Base-by-base conservation (phyloP, 768 basidiomycete genomes). In the Suillus bovinus region DNA sequence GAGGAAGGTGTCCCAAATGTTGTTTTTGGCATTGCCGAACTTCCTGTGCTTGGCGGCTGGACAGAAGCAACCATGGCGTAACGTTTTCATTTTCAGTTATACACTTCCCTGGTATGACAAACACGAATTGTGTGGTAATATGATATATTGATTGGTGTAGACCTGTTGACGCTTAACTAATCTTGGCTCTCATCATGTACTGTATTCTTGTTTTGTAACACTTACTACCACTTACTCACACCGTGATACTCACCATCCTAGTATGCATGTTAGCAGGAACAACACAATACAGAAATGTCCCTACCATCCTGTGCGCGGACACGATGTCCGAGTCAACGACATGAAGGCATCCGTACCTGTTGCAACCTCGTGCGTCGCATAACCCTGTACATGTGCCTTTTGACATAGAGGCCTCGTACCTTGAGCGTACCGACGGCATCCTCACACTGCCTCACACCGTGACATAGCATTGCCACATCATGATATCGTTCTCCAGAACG, bases 1-100 rank as follows among this genome's bases (percentile, higher is more conserved):
- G 77, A 77, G 46, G 68, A 71, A 34, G 70, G 55, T 1, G 38
- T 86, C 10, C 84, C 85, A 34, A 79, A 85, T 49, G 75, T 86
- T 4, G 79, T 80, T 5, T 70, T 86, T 5, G 85, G 85, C 27
- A 68, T 82, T 16, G 71, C 81, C 36, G 75, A 76, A 42, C 64
- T 81, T n/a, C 75, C 73, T 13, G 55, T 56, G 38, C 38, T 39
- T 20, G 55, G 24, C 29, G 55, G 36, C 24, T 56, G 36, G 36
- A 24, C 55, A 11, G 55, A 39, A 27, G 38, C 24, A 27, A 56
- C 38, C 6, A 24, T 11, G 10, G 24, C 24, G 36, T 39, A 17
- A 39, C 39, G 4, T 38, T 55, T 11, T 54, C 14, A 7, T 38
- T 55, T 11, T 54, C 14, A 9, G 53, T 13, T 8, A 14, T 36